A percentile compares a stretch with the other conserved stretches of the same genome.
Evolutionary conservation across 1,139 yeast species (phyloP).

Genomic region (Geotrichum carabidarum): DNA sequence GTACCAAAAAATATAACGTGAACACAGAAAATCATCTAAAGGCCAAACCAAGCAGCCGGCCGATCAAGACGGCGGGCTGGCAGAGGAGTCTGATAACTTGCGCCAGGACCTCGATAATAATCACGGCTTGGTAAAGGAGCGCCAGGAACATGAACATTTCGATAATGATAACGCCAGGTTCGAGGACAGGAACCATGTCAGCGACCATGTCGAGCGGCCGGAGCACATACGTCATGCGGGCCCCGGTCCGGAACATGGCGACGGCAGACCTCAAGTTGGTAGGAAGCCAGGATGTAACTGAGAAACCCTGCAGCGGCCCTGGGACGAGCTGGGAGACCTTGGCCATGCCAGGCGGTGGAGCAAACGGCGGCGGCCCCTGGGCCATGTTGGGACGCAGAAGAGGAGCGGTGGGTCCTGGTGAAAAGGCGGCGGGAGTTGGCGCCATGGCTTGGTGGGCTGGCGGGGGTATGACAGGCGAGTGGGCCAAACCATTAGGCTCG

Average conservation of each 20-base stretch:
- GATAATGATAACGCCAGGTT: slow-evolving; percentile 28
- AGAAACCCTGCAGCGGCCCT: neutral
- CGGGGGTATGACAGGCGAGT: too few relatives aligned
- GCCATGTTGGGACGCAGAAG: neutral
- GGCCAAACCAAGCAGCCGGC: slow-evolving; percentile 21
- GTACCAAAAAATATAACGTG: neutral
- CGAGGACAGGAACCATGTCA: slow-evolving; percentile 29
- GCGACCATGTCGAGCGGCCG: slow-evolving; percentile 32
- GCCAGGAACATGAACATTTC: slow-evolving; percentile 34
- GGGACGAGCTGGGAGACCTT: too few relatives aligned
- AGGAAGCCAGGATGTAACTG: neutral
- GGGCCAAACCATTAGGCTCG: neutral
- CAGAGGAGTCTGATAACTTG: slow-evolving; percentile 31
- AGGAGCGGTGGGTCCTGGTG: too few relatives aligned
- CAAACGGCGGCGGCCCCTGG: neutral
- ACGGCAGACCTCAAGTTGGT: slow-evolving; percentile 17
- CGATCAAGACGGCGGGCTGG: slow-evolving; percentile 33
- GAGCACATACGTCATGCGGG: slow-evolving; percentile 28
- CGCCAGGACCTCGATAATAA: slow-evolving; percentile 32
- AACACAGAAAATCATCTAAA: neutral
- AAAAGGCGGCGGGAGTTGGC: too few relatives aligned
- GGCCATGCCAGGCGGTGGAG: too few relatives aligned
- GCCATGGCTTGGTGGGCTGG: too few relatives aligned
- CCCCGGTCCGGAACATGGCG: slow-evolving; percentile 25
- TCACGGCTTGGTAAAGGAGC: slow-evolving; percentile 32